Percentiles rank a stretch among this genome's conserved stretches.
Conservation (phyloP, 2,329 filamentous ascomycete species). For the Xylariaceae sp. region DNA sequence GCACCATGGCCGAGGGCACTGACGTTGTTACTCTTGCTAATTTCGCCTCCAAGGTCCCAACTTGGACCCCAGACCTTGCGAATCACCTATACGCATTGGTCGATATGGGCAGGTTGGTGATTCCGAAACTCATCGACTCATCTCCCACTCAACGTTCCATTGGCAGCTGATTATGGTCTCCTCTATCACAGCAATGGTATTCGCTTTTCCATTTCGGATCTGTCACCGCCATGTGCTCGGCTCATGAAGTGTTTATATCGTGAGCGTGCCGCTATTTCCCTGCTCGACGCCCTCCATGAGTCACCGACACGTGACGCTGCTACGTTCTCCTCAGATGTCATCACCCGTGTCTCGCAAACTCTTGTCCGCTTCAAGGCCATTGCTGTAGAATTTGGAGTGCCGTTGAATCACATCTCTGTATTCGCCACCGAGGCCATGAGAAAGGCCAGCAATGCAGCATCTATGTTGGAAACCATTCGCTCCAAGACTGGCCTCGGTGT, state of each 20-base stretch:
- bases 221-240: slow-evolving; percentile 67
- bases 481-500: slow-evolving; percentile 63
- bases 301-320: slow-evolving; percentile 32
- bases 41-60: slow-evolving; percentile 43
- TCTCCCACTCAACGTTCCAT: neutral
- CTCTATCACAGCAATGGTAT: slow-evolving; percentile 70
- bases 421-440: slow-evolving; percentile 89
- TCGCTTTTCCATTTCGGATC: slow-evolving; percentile 82
- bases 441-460: slow-evolving; percentile 67
- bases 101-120: slow-evolving; percentile 55
- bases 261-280: slow-evolving; percentile 74
- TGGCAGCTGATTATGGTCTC: neutral
- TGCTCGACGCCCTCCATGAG: slow-evolving; percentile 75
- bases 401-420: slow-evolving; percentile 61
- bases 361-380: slow-evolving; percentile 68
- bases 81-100: slow-evolving; percentile 55
- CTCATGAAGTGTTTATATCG: slow-evolving; percentile 74
- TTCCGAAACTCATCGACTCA: slow-evolving; percentile 3
- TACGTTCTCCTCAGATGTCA: slow-evolving; percentile 51
- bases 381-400: slow-evolving; percentile 67
- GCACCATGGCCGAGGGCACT: slow-evolving; percentile 31
- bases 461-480: slow-evolving; percentile 64
- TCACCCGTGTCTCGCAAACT: slow-evolving; percentile 61
- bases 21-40: slow-evolving; percentile 51
- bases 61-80: slow-evolving; percentile 43